Base-by-base conservation (phyloP, 192 early-diverging fungal genomes). In the Gryganskiella cystojenkinii region DNA sequence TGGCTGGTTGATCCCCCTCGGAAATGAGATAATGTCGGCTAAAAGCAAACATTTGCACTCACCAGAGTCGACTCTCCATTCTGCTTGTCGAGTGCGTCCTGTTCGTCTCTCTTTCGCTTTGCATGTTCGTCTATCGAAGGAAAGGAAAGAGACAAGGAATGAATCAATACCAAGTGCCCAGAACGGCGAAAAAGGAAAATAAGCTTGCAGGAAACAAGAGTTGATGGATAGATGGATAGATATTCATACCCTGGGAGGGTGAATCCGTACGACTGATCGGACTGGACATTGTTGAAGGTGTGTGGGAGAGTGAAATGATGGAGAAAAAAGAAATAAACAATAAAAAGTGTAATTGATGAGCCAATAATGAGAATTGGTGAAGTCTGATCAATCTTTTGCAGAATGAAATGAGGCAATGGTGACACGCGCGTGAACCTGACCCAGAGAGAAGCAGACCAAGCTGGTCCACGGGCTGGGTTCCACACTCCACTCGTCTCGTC, bases 31-130 rank as follows among this genome's bases (percentile, higher is more conserved):
- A 46, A 58, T 33, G 30, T 58, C 28, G 27, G 24, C 7, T 9
- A 34, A 43, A 3, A 65, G 42, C 33, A 10, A n/a, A 45, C 35
- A 3, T 42, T 22, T n/a, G 37, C 20, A 37, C 56, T 55, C 25
- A 74, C 63, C 57, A 43, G 43, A 11, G n/a, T 53, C 7, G 37
- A 40, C 0, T 33, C 58, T n/a, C 33, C 64, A 7, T 59, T n/a
- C 17, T 69, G 66, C 61, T 78, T 78, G 11, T 58, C 61, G 20
- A 60, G 40, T 0, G 63, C 61, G 15, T 72, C 69, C 35, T 22
- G 28, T 31, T 76, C 74, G 42, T 78, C 74, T 20, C 74, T 15
- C 34, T 78, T 78, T 43, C 74, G 34, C 56, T 78, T 78, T 24
- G 62, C 62, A 28, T 78, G 74, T 17, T 78, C 74, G 54, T 78